phyloP scores from a whole-genome alignment of 164 flowering plant genomes.

The Vitis labrusca region DNA sequence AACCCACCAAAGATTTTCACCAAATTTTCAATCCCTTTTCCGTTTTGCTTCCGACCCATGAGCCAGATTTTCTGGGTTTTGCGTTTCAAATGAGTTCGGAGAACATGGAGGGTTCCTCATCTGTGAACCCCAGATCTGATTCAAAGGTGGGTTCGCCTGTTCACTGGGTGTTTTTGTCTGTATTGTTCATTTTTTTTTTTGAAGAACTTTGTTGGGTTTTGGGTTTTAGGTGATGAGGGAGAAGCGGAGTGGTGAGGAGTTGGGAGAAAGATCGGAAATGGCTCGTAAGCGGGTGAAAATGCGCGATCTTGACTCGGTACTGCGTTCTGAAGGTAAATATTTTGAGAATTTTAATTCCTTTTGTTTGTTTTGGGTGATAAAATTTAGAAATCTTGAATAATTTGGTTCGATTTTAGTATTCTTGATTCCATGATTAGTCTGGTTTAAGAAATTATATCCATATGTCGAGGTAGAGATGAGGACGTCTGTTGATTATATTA shows the following conservation, averaged over 20 bases:
- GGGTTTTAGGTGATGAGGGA: conserved; percentile 17
- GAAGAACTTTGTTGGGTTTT: background rate
- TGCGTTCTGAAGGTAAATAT: conserved; percentile 42
- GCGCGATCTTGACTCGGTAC: conserved; percentile 50
- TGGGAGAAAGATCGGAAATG: conserved; percentile 29
- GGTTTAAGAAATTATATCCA: no score
- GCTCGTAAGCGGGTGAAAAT: conserved; percentile 47
- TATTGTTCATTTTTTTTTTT: background rate
- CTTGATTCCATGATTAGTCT: background rate
- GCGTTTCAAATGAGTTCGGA: background rate
- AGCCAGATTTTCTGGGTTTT: background rate
- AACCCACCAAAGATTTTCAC: no score
- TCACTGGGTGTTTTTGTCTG: background rate
- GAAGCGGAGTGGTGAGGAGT: conserved; percentile 31
- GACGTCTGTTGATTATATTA: no score
- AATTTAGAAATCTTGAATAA: background rate
- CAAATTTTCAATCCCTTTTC: conserved; percentile 7
- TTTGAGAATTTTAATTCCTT: background rate
- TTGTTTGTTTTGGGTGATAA: background rate
- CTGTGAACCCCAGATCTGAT: conserved; percentile 17
- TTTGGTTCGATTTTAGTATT: background rate
- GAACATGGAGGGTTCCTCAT: conserved; percentile 10
- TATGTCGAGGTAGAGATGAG: no score
- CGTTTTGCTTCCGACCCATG: background rate
- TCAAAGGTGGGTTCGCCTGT: conserved; percentile 18